A percentile compares a stretch with the other conserved stretches of the same genome.
These are phyloP conservation scores for Austroboletus niveus DNA, from an alignment of 1,284 basidiomycete species.

Conservation along the genomic window DNA sequence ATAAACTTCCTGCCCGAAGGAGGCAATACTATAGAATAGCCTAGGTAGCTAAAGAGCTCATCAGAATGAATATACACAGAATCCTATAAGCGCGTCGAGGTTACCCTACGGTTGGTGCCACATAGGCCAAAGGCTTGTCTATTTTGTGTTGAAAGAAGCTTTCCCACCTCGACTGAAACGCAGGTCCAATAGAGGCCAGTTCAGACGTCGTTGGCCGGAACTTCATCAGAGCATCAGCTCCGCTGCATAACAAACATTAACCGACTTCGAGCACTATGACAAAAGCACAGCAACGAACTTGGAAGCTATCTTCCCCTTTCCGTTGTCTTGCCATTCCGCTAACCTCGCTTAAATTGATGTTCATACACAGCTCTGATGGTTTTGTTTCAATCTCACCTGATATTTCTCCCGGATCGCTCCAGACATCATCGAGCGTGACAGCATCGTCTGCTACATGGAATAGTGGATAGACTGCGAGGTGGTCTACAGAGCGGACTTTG, in stretches of 20 bases:
- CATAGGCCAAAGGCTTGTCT: background rate
- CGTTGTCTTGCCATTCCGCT: slow-evolving; percentile 42
- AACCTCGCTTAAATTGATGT: slow-evolving; percentile 33
- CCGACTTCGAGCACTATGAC: no score
- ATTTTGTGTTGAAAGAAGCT: background rate
- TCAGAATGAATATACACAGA: background rate
- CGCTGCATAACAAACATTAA: background rate
- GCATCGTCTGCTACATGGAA: slow-evolving; percentile 40
- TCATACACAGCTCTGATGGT: background rate
- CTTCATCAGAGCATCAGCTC: background rate
- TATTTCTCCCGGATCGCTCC: slow-evolving; percentile 35
- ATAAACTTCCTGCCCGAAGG: background rate
- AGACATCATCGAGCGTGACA: slow-evolving; percentile 43
- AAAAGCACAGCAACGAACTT: slow-evolving; percentile 37
- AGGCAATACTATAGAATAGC: background rate
- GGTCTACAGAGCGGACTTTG: slow-evolving; percentile 34
- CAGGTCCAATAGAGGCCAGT: background rate
- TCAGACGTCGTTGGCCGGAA: background rate
- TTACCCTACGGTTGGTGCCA: background rate
- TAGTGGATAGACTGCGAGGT: slow-evolving; percentile 36
- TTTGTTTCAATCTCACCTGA: slow-evolving; percentile 26
- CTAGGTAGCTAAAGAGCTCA: background rate
- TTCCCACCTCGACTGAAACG: background rate
- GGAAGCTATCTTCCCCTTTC: slow-evolving; percentile 46
- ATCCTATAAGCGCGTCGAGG: no score